Evolutionary conservation across 306 rosid species (phyloP), one percentile per base, ranked within the genome.

Genomic region (Trifolium subterraneum): DNA sequence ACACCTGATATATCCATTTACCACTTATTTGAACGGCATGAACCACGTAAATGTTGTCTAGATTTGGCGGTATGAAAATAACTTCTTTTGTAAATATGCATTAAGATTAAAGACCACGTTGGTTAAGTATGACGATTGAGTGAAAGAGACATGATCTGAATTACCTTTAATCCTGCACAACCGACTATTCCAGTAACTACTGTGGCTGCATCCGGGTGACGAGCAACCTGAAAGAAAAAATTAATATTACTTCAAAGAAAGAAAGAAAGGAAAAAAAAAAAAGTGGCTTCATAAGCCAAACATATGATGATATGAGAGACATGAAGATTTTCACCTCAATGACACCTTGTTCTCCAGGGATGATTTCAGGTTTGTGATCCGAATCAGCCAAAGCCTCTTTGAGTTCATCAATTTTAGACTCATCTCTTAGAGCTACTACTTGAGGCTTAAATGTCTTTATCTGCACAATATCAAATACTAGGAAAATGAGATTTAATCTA

Each of bases 131-230:
- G 41, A 75, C 23, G 22, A 52, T 7, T 39, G 56, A n/a, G 19
- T 22, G 12, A 10, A 38, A 66, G 23, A 65, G 50, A 62, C n/a
- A 20, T 31, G 47, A 76, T 65, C 2, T 22, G 13, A 51, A 78
- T 56, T 83, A 90, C 94, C 97, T 86, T 86, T 6, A 93, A 45
- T 70, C 97, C 98, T 55, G 97, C 96, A 70, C 98, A 93, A 48
- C 98, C 98, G 19, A 93, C 98, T 41, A 93, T 93, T 79, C 96
- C 97, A 7, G 98, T 90, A 75, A 93, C 97, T 25, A 89, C 96
- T 0, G 96, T 89, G 45, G 84, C 92, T 5, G 93, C 96, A 78
- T 93, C 98, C 19, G 97, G 93, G 81, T 90, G 97, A 68, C 96
- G 79, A 58, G 98, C 97, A 35, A 86, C 97, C 98, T 93, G 87